Evolutionary conservation across 1,284 basidiomycete genomes (phyloP).

Genomic region (Cryptococcus jaspeensis): DNA sequence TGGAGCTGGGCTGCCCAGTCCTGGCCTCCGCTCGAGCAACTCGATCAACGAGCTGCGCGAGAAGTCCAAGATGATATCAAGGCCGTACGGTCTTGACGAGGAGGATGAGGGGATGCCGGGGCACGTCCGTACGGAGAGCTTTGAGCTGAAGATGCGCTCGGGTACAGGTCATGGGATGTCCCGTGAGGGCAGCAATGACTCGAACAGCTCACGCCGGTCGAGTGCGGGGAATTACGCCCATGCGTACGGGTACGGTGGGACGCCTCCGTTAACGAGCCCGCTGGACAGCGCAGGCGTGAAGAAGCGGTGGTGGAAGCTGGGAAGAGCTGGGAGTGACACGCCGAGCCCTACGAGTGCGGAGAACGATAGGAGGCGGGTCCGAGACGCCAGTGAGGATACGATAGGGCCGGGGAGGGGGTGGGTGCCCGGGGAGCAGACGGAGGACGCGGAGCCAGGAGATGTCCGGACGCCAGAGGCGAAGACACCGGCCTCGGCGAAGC

Average conservation of each 20-base stretch:
- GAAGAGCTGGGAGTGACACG: constrained; percentile 7
- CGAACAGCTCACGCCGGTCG: not conserved
- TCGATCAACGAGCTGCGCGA: constrained; percentile 22
- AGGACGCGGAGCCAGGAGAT: constrained; percentile 1
- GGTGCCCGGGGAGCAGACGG: constrained; percentile 3
- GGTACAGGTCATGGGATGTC: not conserved
- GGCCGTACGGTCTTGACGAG: constrained; percentile 1
- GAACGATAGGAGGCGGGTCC: constrained; percentile 9
- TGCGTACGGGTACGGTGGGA: not conserved
- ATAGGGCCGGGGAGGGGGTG: constrained; percentile 7
- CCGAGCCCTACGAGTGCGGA: constrained; percentile 5
- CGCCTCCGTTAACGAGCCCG: not conserved
- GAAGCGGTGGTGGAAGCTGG: constrained; percentile 37
- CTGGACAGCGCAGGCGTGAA: constrained; percentile 11
- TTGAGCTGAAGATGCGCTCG: constrained; percentile 17
- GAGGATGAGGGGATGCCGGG: not conserved
- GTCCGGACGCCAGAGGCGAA: constrained; percentile 12
- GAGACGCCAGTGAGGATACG: constrained; percentile 27
- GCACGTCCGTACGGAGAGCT: constrained; percentile 21
- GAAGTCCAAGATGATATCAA: constrained; percentile 9
- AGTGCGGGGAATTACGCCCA: not conserved
- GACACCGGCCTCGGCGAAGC: constrained; percentile 2
- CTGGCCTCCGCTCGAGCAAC: constrained; percentile 13
- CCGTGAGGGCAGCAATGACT: not conserved
- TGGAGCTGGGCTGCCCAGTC: constrained; percentile 14